Percentiles rank a stretch among this genome's conserved stretches.
These are phyloP conservation scores for Jackrogersella multiformis DNA, from an alignment of 495 filamentous ascomycete species.

Conservation along the genomic window DNA sequence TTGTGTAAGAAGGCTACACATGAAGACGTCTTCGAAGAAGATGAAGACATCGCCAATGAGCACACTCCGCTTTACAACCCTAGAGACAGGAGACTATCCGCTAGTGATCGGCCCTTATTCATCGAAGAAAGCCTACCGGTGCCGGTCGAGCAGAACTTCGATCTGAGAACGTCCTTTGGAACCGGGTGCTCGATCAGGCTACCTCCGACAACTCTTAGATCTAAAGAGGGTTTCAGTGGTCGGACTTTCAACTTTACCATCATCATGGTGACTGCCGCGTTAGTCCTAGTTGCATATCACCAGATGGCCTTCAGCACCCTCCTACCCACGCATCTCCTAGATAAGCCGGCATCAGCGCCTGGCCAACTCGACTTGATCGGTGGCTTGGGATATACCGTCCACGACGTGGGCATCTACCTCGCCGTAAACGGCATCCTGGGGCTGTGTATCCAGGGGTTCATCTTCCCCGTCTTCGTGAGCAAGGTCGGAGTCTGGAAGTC, in stretches of 20 bases:
- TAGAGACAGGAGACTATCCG: conserved; percentile 4
- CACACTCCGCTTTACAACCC: conserved; percentile 35
- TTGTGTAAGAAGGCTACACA: conserved; percentile 1
- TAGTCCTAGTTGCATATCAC: conserved; percentile 45
- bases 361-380: conserved; percentile 52
- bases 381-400: conserved; percentile 70
- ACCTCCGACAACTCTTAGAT: conserved; percentile 3
- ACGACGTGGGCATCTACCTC: conserved; percentile 74
- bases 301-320: conserved; percentile 48
- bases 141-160: conserved; percentile 43
- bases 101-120: conserved; percentile 34
- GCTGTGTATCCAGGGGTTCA: conserved; percentile 70
- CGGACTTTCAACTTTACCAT: conserved; percentile 45
- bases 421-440: conserved; percentile 74
- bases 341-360: conserved; percentile 29
- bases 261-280: conserved; percentile 42
- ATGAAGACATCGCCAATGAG: conserved; percentile 34
- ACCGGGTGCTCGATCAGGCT: conserved; percentile 42
- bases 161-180: conserved; percentile 45
- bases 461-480: conserved; percentile 72
- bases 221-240: conserved; percentile 25
- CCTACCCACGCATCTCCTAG: conserved; percentile 44
- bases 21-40: conserved; percentile 29
- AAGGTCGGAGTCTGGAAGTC: conserved; percentile 72
- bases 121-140: conserved; percentile 41